Conservation (phyloP, 768 basidiomycete genomes). For the Piloderma croceum region DNA sequence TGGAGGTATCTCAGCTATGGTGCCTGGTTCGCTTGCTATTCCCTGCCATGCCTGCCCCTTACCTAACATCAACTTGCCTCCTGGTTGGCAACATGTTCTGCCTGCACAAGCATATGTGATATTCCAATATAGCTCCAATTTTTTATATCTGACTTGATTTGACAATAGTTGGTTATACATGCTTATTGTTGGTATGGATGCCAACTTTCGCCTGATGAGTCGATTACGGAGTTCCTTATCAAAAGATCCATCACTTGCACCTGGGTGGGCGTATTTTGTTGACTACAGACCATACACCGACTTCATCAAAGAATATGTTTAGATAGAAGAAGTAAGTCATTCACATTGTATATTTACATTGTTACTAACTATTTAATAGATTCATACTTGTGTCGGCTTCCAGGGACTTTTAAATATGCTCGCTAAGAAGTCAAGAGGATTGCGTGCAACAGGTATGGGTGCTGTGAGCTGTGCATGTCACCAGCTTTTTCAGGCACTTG, state of each 20-base stretch:
- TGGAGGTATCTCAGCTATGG: neutral
- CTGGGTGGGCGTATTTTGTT: constrained; percentile 15
- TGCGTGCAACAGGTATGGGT: constrained; percentile 17
- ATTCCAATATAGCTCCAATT: no score
- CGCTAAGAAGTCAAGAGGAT: constrained; percentile 13
- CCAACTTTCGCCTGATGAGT: neutral
- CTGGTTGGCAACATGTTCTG: constrained; percentile 2
- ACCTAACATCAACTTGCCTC: constrained; percentile 3
- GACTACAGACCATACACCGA: neutral
- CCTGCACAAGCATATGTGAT: neutral
- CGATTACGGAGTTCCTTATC: neutral
- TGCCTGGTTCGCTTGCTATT: constrained; percentile 4
- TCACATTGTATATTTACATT: no score
- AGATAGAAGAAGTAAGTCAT: no score
- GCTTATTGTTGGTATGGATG: neutral
- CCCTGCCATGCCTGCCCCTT: constrained; percentile 8
- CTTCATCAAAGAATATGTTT: neutral
- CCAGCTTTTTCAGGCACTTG: constrained; percentile 11
- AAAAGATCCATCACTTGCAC: constrained; percentile 4
- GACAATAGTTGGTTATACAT: neutral
- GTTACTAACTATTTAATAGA: no score
- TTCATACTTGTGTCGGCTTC: constrained; percentile 11
- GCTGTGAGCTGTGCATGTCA: constrained; percentile 16
- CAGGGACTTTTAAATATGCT: constrained; percentile 3
- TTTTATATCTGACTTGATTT: neutral